These are phyloP conservation scores for Penicillium waksmanii DNA, from an alignment of 495 filamentous ascomycete species.

Conservation along the genomic window DNA sequence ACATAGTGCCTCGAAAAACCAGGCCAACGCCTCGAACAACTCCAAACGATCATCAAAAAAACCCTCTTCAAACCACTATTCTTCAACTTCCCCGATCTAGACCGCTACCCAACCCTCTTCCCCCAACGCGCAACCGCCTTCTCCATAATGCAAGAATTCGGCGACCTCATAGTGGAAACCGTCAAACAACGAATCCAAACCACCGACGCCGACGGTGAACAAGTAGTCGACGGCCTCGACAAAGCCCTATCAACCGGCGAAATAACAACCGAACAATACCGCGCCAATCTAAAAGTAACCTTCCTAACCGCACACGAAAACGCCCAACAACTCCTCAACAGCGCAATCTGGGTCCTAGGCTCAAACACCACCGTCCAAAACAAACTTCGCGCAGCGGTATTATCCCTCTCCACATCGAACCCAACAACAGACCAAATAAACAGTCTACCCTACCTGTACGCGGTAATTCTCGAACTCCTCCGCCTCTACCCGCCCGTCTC, in stretches of 20 bases:
- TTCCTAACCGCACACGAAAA: slow-evolving; percentile 44
- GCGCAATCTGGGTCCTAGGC: slow-evolving; percentile 37
- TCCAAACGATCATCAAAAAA: slow-evolving; percentile 34
- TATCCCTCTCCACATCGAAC: not conserved
- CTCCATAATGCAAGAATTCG: slow-evolving; percentile 35
- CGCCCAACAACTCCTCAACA: slow-evolving; percentile 35
- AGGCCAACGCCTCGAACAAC: slow-evolving; percentile 28
- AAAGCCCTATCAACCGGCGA: slow-evolving; percentile 23
- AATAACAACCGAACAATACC: slow-evolving; percentile 36
- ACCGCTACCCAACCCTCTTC: slow-evolving; percentile 33
- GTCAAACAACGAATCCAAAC: slow-evolving; percentile 16
- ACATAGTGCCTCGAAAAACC: slow-evolving; percentile 17
- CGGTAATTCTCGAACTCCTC: slow-evolving; percentile 42
- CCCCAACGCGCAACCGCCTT: slow-evolving; percentile 30
- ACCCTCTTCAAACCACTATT: slow-evolving; percentile 44
- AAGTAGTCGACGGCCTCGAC: slow-evolving; percentile 31
- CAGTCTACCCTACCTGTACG: slow-evolving; percentile 39
- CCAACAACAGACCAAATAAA: slow-evolving; percentile 29
- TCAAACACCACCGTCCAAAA: slow-evolving; percentile 27
- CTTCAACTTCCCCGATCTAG: slow-evolving; percentile 44
- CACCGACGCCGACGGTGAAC: slow-evolving; percentile 11
- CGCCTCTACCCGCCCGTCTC: slow-evolving; percentile 46
- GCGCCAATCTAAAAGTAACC: slow-evolving; percentile 38
- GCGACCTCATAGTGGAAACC: slow-evolving; percentile 30
- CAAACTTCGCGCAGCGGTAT: slow-evolving; percentile 34